Evolutionary conservation across 2,329 filamentous ascomycete species (phyloP).

Genomic region (Ceratocystis alfenasii): DNA sequence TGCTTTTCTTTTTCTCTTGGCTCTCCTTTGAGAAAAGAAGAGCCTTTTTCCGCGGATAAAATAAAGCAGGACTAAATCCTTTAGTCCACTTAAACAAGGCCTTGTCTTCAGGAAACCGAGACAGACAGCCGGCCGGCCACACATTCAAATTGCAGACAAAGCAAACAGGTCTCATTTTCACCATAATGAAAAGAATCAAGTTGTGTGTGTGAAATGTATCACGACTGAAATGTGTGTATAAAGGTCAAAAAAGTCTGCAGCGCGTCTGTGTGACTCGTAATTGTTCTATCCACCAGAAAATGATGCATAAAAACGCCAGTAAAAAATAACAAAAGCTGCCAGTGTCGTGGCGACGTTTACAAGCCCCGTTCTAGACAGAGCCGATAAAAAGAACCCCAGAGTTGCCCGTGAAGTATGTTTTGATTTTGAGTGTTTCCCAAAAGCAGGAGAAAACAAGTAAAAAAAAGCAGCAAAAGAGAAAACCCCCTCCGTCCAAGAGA

Average conservation of each 20-base stretch:
- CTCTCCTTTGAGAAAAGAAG: too few species aligned
- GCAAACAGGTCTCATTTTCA: background rate
- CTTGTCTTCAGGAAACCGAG: too few species aligned
- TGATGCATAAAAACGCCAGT: background rate
- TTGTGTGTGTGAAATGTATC: background rate
- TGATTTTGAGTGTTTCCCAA: background rate
- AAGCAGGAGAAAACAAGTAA: background rate
- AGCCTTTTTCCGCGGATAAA: too few species aligned
- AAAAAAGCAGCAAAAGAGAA: constrained; percentile 3
- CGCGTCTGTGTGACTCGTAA: background rate
- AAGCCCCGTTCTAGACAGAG: background rate
- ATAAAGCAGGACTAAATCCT: too few species aligned
- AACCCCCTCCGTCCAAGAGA: background rate
- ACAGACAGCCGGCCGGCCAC: too few species aligned
- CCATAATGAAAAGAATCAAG: background rate
- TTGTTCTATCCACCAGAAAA: background rate
- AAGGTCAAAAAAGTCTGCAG: background rate
- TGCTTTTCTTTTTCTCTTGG: too few species aligned
- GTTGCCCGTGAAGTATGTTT: background rate
- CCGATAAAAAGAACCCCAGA: background rate
- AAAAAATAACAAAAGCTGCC: background rate
- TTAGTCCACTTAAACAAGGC: too few species aligned
- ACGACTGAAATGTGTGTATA: background rate
- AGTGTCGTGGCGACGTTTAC: background rate
- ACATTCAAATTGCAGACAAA: background rate